Evolutionary conservation across 2,329 filamentous ascomycete genomes (phyloP).

Genomic region (Acrocalymma vagum): DNA sequence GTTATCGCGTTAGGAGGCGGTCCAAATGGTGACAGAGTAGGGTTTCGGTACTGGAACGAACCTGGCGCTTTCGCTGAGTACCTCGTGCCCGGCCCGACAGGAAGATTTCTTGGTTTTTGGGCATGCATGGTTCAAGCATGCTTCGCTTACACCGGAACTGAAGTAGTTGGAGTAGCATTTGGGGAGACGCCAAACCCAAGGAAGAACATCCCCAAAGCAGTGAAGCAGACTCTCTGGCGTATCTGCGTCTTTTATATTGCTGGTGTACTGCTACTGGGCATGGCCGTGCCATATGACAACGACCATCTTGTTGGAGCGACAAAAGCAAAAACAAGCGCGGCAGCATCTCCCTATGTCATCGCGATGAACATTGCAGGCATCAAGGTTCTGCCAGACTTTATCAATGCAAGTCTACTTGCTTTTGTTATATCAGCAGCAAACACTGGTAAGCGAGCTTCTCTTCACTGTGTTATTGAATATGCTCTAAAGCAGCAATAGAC

Average conservation of each 20-base stretch:
- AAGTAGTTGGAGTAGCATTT: conserved; percentile 66
- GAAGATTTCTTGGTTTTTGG: conserved; percentile 66
- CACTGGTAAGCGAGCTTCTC: conserved; percentile 40
- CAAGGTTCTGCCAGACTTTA: conserved; percentile 65
- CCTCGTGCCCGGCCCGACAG: conserved; percentile 61
- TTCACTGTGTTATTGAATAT: not conserved
- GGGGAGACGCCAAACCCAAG: conserved; percentile 64
- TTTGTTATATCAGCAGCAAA: conserved; percentile 67
- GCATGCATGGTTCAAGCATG: conserved; percentile 63
- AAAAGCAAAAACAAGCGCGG: conserved; percentile 16
- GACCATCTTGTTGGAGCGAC: conserved; percentile 24
- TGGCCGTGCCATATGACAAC: conserved; percentile 46
- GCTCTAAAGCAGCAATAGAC: too few species aligned
- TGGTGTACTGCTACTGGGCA: conserved; percentile 50
- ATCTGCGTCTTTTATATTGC: conserved; percentile 54
- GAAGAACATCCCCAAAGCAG: conserved; percentile 52
- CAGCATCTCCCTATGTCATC: conserved; percentile 70
- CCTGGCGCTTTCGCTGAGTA: conserved; percentile 59
- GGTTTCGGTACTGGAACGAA: conserved; percentile 71
- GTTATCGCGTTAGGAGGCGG: conserved; percentile 12
- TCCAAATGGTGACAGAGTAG: conserved; percentile 33
- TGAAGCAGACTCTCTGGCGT: conserved; percentile 54
- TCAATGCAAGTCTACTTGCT: conserved; percentile 72
- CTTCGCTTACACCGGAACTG: conserved; percentile 69
- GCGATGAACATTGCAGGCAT: conserved; percentile 69